phyloP scores from a whole-genome alignment of 1,284 basidiomycete species.

The Tilletia walkeri region DNA sequence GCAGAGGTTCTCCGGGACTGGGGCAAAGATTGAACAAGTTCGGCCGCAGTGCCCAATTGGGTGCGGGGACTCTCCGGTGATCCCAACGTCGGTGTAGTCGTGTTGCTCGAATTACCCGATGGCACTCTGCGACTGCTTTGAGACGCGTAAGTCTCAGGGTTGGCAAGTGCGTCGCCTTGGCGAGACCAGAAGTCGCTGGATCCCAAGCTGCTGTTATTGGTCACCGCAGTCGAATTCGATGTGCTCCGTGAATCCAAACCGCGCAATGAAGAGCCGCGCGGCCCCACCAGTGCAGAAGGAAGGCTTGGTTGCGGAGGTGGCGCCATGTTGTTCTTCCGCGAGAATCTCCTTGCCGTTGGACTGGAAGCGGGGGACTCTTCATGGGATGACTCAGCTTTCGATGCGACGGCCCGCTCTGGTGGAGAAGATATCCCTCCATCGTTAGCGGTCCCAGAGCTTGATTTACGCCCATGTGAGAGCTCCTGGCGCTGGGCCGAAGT shows the following conservation, averaged over 20 bases:
- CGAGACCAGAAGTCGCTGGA: slow-evolving; percentile 2
- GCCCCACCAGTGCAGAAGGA: background rate
- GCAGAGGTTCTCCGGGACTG: background rate
- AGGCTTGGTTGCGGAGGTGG: background rate
- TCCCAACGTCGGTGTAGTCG: background rate
- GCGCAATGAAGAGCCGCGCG: background rate
- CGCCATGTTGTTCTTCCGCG: no score
- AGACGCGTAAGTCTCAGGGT: background rate
- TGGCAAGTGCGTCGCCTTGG: background rate
- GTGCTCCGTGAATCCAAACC: background rate
- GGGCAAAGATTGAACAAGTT: background rate
- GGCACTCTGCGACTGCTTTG: background rate
- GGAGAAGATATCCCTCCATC: no score
- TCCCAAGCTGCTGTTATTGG: background rate
- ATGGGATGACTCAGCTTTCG: no score
- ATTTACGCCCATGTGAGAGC: no score
- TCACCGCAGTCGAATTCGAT: background rate
- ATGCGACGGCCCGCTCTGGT: no score
- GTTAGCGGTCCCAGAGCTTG: no score
- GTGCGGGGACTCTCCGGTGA: background rate
- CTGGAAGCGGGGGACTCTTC: no score
- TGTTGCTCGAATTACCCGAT: slow-evolving; percentile 1
- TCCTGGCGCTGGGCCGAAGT: no score
- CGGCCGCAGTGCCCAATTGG: background rate
- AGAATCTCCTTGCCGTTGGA: no score